Evolutionary conservation across 2,329 filamentous ascomycete species (phyloP).

Genomic region (Colletotrichum agaves): DNA sequence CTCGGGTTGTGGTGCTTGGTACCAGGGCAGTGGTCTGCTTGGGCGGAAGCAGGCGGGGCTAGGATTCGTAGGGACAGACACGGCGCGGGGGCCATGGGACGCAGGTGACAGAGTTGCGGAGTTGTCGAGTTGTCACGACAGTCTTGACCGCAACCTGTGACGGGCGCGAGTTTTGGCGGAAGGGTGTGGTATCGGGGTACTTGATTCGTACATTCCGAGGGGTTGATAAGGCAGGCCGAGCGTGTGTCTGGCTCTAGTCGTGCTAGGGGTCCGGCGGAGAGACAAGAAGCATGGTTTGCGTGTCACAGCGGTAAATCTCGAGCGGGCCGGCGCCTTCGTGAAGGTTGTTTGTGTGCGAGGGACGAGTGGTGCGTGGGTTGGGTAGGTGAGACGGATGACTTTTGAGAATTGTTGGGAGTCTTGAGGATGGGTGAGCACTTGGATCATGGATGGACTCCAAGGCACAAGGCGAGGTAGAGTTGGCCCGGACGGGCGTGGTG

Average conservation of each 20-base stretch:
- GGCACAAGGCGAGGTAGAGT: neutral
- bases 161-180: conserved; percentile 24
- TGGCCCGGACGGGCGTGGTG: neutral
- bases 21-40: conserved; percentile 24
- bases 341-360: neutral
- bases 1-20: neutral
- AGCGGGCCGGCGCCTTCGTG: neutral
- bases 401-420: no score
- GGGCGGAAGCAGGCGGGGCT: conserved; percentile 7
- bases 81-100: neutral
- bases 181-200: conserved; percentile 32
- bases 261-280: neutral
- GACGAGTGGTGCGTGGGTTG: neutral
- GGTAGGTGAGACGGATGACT: neutral
- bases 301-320: conserved; percentile 7
- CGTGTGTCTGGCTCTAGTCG: neutral
- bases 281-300: conserved; percentile 6
- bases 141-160: conserved; percentile 20
- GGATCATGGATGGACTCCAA: neutral
- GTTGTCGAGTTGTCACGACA: conserved; percentile 27
- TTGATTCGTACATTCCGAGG: conserved; percentile 12
- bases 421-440: neutral
- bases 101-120: conserved; percentile 29
- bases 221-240: conserved; percentile 14
- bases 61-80: neutral